A percentile compares a stretch with the other conserved stretches of the same genome.
Evolutionary conservation across 441 rosid genomes (phyloP).

Genomic region (Populus trichocarpa): DNA sequence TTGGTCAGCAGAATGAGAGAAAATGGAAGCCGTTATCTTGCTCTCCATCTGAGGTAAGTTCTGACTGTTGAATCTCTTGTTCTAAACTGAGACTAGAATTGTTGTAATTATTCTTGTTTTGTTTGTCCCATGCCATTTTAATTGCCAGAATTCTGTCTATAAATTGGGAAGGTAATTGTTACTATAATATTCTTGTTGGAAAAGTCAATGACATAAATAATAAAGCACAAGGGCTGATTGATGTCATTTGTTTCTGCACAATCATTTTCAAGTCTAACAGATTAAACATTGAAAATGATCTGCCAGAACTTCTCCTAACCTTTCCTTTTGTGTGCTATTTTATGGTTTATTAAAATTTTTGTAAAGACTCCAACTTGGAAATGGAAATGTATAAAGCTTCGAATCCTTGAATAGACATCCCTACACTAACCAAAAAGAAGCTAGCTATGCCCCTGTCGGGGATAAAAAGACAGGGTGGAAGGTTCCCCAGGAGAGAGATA

Average conservation of each 20-base stretch:
- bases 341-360: too few species aligned
- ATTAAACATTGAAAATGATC: not conserved
- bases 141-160: not conserved
- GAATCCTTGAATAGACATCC: too few species aligned
- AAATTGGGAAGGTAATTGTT: not conserved
- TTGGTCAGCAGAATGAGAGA: constrained; percentile 76
- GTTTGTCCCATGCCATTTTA: not conserved
- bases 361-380: not conserved
- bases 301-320: not conserved
- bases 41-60: constrained; percentile 86
- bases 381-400: not conserved
- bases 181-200: not conserved
- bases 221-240: not conserved
- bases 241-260: not conserved
- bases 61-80: not conserved
- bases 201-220: not conserved
- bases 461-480: too few species aligned
- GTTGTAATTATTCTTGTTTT: not conserved
- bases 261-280: not conserved
- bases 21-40: constrained; percentile 68
- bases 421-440: too few species aligned
- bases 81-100: not conserved
- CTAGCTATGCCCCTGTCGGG: too few species aligned
- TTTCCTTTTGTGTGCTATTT: not conserved
- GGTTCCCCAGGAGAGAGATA: too few species aligned